Conservation (phyloP, 306 rosid genomes). For the Vigna trinervia region DNA sequence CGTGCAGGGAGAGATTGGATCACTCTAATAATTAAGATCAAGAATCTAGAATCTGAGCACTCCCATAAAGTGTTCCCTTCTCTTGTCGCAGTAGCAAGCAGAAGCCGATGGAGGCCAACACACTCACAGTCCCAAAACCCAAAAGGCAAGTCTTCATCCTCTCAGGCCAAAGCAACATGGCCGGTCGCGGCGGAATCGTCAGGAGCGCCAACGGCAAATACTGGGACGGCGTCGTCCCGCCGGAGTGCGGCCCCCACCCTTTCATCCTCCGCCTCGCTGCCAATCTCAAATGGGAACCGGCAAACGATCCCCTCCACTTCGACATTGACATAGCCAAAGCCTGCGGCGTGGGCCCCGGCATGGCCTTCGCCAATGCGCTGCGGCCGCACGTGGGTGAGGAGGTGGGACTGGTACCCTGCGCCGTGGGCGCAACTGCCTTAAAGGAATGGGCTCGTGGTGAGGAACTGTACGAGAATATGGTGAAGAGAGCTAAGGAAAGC, state of each 20-base stretch:
- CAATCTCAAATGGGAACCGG: slow-evolving; percentile 67
- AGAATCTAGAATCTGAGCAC: too few species aligned
- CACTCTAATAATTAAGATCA: too few species aligned
- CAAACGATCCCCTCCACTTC: slow-evolving; percentile 75
- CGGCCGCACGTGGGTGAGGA: slow-evolving; percentile 45
- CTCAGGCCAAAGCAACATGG: slow-evolving; percentile 94
- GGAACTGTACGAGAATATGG: slow-evolving; percentile 72
- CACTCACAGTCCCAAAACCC: slow-evolving; percentile 1
- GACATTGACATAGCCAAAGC: slow-evolving; percentile 72
- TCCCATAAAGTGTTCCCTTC: too few species aligned
- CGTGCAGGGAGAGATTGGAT: too few species aligned
- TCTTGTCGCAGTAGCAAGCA: background rate
- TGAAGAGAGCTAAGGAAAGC: slow-evolving; percentile 67
- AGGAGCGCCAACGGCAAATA: slow-evolving; percentile 27
- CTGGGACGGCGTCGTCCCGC: slow-evolving; percentile 82
- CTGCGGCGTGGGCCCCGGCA: slow-evolving; percentile 86
- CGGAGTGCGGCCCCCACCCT: slow-evolving; percentile 61
- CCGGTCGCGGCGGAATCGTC: slow-evolving; percentile 84
- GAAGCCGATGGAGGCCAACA: slow-evolving; percentile 5
- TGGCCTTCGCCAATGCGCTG: slow-evolving; percentile 69
- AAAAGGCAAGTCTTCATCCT: slow-evolving; percentile 72
- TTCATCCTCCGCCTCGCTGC: slow-evolving; percentile 68
- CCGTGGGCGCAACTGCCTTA: slow-evolving; percentile 85
- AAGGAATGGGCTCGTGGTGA: slow-evolving; percentile 95
- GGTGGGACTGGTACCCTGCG: slow-evolving; percentile 80